phyloP scores from a whole-genome alignment of 441 rosid genomes.

The Rhodomyrtus psidioides region DNA sequence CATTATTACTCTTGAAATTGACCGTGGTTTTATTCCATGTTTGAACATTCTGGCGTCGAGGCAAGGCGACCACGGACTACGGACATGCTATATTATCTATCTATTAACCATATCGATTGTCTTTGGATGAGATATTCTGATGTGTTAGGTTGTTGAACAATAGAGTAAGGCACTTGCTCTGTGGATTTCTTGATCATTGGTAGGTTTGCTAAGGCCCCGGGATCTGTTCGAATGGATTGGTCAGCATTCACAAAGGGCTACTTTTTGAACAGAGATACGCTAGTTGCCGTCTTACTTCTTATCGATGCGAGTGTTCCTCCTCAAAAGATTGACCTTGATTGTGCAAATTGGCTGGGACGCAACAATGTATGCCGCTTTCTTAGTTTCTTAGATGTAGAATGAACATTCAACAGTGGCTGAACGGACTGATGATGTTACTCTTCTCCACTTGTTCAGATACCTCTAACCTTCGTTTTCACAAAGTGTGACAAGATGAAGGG shows the following conservation, averaged over 20 bases:
- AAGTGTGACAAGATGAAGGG: constrained; percentile 81
- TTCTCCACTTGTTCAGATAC: constrained; percentile 35
- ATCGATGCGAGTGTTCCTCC: constrained; percentile 91
- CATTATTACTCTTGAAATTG: background rate
- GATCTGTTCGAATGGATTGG: constrained; percentile 81
- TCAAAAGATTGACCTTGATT: constrained; percentile 85
- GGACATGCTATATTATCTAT: background rate
- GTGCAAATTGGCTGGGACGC: constrained; percentile 92
- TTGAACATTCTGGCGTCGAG: background rate
- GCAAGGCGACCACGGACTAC: background rate
- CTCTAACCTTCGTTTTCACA: constrained; percentile 76
- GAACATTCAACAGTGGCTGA: background rate
- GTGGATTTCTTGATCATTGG: background rate
- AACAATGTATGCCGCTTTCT: constrained; percentile 40
- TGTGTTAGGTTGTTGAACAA: background rate
- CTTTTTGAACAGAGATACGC: constrained; percentile 66
- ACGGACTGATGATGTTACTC: background rate
- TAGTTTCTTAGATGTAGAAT: background rate
- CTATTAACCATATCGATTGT: background rate
- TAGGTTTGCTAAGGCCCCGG: constrained; percentile 80
- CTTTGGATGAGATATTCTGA: background rate
- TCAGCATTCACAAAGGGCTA: constrained; percentile 85
- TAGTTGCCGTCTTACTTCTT: constrained; percentile 69
- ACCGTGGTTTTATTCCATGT: background rate
- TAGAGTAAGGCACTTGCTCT: background rate